Evolutionary conservation across 495 filamentous ascomycete genomes (phyloP).

Genomic region (Astrothelium subdiscretum): DNA sequence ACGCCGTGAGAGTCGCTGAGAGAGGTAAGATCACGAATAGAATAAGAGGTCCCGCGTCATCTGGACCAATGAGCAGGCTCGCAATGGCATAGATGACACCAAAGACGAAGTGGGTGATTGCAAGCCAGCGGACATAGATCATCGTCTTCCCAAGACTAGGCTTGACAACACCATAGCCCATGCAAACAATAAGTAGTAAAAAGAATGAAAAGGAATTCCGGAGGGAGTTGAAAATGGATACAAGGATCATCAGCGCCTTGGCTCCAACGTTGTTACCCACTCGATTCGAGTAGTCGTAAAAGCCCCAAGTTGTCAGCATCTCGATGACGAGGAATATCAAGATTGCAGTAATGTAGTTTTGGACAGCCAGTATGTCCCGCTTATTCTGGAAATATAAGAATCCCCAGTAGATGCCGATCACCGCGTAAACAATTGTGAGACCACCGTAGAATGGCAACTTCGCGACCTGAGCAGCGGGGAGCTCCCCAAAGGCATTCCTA

Average conservation of each 20-base stretch:
- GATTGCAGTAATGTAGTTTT: constrained; percentile 98
- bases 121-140: constrained; percentile 85
- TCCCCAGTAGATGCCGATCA: constrained; percentile 79
- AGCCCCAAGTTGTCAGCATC: constrained; percentile 97
- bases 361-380: constrained; percentile 89
- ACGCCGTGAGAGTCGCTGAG: constrained; percentile 83
- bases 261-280: constrained; percentile 74
- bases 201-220: constrained; percentile 99
- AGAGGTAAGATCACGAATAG: constrained; percentile 90
- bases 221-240: constrained; percentile 81
- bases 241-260: constrained; percentile 77
- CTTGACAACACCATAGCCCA: constrained; percentile 98
- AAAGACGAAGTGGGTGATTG: constrained; percentile 86
- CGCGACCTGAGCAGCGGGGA: constrained; percentile 87
- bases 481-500: constrained; percentile 89
- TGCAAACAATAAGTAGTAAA: constrained; percentile 94
- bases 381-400: constrained; percentile 94
- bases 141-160: constrained; percentile 86
- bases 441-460: constrained; percentile 97
- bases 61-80: constrained; percentile 77
- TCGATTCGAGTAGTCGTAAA: constrained; percentile 90
- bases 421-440: constrained; percentile 84
- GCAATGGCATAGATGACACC: constrained; percentile 88
- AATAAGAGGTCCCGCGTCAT: constrained; percentile 74
- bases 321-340: constrained; percentile 88